A percentile compares a stretch with the other conserved stretches of the same genome.
These are phyloP conservation scores for Phytophthora tentaculata DNA, from an alignment of 352 stramenopile species.

Conservation along the genomic window DNA sequence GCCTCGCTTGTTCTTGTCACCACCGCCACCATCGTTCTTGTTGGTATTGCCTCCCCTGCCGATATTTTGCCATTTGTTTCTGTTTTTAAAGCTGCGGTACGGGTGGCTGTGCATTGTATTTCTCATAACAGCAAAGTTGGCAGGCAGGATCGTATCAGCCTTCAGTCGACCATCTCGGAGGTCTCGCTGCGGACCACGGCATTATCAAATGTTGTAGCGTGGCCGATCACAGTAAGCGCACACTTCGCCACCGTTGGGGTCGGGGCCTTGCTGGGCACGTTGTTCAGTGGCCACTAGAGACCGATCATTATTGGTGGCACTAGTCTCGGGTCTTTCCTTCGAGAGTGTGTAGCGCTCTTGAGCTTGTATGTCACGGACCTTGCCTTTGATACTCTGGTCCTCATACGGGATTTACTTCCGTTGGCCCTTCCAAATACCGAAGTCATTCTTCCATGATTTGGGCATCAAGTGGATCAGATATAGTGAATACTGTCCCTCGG, in stretches of 20 bases:
- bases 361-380: too few relatives aligned
- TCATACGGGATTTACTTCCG: neutral
- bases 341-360: neutral
- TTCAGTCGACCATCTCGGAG: neutral
- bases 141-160: neutral
- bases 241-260: neutral
- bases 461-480: conserved; percentile 6
- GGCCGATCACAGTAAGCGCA: too few relatives aligned
- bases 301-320: neutral
- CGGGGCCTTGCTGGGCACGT: too few relatives aligned
- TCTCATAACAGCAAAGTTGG: neutral
- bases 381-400: neutral
- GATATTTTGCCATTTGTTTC: neutral
- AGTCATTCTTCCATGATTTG: neutral
- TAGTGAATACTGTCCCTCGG: neutral
- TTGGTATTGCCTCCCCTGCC: too few relatives aligned
- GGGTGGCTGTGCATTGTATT: neutral
- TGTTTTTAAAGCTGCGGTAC: neutral
- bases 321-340: neutral
- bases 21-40: too few relatives aligned
- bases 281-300: neutral
- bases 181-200: too few relatives aligned
- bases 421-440: neutral
- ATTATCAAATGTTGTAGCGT: too few relatives aligned
- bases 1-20: neutral